Conservation (phyloP, 306 rosid genomes). For the Lablab purpureus region DNA sequence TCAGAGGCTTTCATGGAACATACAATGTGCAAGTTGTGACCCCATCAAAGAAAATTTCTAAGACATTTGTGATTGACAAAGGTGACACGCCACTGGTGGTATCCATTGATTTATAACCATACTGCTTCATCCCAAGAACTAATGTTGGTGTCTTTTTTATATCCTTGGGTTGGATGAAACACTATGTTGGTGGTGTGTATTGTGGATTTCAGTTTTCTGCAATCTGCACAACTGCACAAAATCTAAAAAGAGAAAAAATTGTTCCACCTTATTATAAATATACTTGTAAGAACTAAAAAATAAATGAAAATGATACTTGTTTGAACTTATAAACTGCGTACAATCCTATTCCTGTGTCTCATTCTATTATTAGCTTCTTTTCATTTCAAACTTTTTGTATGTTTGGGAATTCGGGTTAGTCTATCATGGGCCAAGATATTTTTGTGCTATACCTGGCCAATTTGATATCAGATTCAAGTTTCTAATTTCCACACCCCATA, state of each 20-base stretch:
- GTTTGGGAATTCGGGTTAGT: background rate
- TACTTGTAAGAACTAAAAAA: constrained; percentile 11
- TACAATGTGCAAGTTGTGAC: constrained; percentile 67
- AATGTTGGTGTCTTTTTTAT: background rate
- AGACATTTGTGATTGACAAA: constrained; percentile 82
- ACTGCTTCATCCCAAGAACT: constrained; percentile 15
- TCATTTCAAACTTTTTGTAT: background rate
- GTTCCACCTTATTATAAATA: background rate
- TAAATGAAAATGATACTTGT: background rate
- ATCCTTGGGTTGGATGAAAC: constrained; percentile 14
- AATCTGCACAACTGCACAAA: background rate
- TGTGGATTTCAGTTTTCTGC: constrained; percentile 14
- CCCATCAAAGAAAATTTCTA: constrained; percentile 58
- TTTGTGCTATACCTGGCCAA: background rate
- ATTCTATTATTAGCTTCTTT: background rate
- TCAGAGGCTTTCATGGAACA: constrained; percentile 89
- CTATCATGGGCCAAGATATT: background rate
- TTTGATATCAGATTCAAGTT: background rate
- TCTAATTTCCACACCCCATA: no score
- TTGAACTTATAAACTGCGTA: background rate
- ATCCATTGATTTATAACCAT: constrained; percentile 57
- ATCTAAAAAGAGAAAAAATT: background rate
- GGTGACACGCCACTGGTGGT: constrained; percentile 67
- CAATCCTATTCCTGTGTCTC: background rate
- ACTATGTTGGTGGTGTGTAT: constrained; percentile 30